Conservation (phyloP, 257 asterid genomes). For the Rauvolfia tetraphylla region DNA sequence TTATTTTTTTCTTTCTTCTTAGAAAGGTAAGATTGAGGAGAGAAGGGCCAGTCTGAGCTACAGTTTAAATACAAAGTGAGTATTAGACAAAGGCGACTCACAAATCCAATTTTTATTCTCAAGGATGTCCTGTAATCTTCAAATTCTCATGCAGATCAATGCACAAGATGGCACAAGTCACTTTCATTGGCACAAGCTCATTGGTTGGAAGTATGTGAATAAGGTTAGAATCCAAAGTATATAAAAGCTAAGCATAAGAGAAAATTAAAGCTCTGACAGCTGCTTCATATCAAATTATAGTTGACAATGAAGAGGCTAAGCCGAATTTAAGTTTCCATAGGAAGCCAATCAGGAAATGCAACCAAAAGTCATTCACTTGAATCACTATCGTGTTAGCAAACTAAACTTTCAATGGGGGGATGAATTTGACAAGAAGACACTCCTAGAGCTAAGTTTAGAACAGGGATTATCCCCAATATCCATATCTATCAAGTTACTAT, state of each 20-base stretch:
- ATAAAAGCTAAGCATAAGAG: neutral
- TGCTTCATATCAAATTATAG: neutral
- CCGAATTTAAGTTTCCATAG: neutral
- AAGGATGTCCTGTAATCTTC: neutral
- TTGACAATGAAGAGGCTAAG: neutral
- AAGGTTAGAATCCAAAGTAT: neutral
- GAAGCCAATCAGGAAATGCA: neutral
- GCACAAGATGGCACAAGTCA: neutral
- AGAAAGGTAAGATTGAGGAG: neutral
- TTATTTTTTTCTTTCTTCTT: neutral
- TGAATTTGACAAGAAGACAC: neutral
- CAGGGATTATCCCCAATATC: neutral
- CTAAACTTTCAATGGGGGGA: neutral
- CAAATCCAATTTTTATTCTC: neutral
- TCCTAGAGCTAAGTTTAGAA: neutral
- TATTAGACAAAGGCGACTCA: slow-evolving; percentile 1
- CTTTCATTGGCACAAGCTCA: neutral
- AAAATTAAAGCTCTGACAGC: neutral
- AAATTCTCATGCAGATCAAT: neutral
- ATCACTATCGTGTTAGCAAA: neutral
- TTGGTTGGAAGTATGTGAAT: neutral
- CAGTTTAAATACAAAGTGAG: neutral
- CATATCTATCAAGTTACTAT: neutral
- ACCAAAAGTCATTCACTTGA: neutral
- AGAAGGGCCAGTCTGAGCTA: neutral